Percentiles rank a stretch among this genome's conserved stretches.
These are phyloP conservation scores for Colletotrichum noveboracense DNA, from an alignment of 2,329 filamentous ascomycete genomes.

Conservation along the genomic window DNA sequence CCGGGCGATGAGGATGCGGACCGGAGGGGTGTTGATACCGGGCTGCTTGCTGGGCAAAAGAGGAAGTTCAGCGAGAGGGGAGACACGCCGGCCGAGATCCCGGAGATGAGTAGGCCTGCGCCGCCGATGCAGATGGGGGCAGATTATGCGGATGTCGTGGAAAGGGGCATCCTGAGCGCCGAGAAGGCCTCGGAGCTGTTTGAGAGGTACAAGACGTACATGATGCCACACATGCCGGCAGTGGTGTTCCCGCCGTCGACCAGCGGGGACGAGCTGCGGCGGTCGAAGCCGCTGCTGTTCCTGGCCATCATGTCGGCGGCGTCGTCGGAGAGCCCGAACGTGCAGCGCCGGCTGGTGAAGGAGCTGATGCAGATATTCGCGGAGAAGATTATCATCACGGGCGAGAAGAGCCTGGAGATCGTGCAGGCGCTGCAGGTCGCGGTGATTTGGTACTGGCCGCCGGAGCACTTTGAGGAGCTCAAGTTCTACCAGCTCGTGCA, in stretches of 20 bases:
- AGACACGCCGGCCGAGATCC: not conserved
- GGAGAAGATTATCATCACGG: conserved; percentile 74
- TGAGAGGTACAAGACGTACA: conserved; percentile 61
- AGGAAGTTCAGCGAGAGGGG: conserved; percentile 33
- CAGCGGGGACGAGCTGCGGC: conserved; percentile 60
- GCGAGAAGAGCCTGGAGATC: conserved; percentile 83
- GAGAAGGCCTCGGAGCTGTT: conserved; percentile 62
- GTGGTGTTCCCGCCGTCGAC: conserved; percentile 63
- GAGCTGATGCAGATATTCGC: conserved; percentile 77
- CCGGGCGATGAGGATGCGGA: not conserved
- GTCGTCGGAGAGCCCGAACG: conserved; percentile 58
- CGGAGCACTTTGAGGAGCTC: conserved; percentile 82
- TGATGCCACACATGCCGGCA: conserved; percentile 66
- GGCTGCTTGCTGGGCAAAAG: conserved; percentile 28
- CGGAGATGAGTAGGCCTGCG: not conserved
- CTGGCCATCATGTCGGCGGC: conserved; percentile 73
- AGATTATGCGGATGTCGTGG: conserved; percentile 56
- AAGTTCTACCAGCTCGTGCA: conserved; percentile 91
- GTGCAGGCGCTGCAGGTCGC: conserved; percentile 79
- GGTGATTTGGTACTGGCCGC: conserved; percentile 86
- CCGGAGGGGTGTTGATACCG: not conserved
- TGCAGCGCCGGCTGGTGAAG: conserved; percentile 67
- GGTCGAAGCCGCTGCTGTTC: conserved; percentile 69
- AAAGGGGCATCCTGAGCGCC: conserved; percentile 63
- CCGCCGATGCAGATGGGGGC: conserved; percentile 18